Evolutionary conservation across 2,329 filamentous ascomycete species (phyloP).

Genomic region (Cryphonectria nitschkei): DNA sequence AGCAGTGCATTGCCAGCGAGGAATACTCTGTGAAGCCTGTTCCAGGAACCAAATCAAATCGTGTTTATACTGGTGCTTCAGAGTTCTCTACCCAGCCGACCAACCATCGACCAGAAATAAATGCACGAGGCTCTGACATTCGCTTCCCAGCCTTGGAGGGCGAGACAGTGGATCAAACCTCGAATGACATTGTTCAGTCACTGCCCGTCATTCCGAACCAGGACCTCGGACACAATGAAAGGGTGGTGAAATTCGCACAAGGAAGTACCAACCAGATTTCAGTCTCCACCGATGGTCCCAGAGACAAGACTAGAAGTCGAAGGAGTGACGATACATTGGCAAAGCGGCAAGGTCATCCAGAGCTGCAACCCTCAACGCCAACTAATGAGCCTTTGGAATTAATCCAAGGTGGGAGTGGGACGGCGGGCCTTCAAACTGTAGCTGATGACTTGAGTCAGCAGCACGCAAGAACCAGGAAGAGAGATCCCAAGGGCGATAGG

Average conservation of each 20-base stretch:
- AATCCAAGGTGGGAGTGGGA: neutral
- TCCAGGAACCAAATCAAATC: neutral
- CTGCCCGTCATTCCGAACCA: too few relatives aligned
- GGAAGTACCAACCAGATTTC: neutral
- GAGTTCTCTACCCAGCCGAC: neutral
- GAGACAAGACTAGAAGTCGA: too few relatives aligned
- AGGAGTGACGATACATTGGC: neutral
- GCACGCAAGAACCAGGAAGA: too few relatives aligned
- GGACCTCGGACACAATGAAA: neutral
- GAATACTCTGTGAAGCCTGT: constrained; percentile 9
- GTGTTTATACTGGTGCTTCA: neutral
- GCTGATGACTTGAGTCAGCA: neutral
- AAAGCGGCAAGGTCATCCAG: neutral
- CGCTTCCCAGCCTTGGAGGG: neutral
- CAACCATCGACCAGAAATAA: neutral
- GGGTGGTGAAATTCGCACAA: neutral
- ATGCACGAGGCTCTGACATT: neutral
- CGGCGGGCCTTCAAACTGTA: neutral
- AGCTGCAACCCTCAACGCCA: neutral
- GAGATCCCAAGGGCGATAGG: too few relatives aligned
- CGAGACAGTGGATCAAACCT: neutral
- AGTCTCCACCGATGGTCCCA: neutral
- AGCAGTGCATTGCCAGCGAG: neutral
- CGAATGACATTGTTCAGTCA: too few relatives aligned
- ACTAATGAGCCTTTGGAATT: neutral